Evolutionary conservation across 2,329 filamentous ascomycete genomes (phyloP).

Genomic region (Aspergillus thermomutatus): DNA sequence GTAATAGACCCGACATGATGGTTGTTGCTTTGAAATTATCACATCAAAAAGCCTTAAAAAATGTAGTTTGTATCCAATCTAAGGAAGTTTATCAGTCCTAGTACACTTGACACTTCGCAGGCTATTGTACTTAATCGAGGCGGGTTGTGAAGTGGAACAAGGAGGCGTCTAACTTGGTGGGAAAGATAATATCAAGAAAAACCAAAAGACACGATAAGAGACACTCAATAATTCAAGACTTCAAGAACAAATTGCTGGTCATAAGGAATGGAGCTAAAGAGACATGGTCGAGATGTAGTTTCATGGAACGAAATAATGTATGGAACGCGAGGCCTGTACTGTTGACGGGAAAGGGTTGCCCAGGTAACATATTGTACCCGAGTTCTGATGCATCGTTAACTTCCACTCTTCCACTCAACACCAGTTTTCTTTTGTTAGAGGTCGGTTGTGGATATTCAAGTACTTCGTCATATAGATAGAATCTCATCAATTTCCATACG

Average conservation of each 20-base stretch:
- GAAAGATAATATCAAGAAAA: background rate
- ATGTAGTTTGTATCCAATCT: background rate
- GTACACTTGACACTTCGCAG: background rate
- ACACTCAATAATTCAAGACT: background rate
- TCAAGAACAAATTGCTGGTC: background rate
- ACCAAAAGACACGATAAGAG: background rate
- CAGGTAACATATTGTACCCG: background rate
- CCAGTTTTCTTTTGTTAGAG: background rate
- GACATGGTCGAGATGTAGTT: background rate
- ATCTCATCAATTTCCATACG: background rate
- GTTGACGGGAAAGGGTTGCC: background rate
- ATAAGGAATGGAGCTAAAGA: background rate
- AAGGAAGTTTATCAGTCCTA: background rate
- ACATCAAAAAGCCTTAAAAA: background rate
- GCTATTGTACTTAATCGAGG: background rate
- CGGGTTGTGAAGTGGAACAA: background rate
- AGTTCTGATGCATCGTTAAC: background rate
- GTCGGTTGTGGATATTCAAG: background rate
- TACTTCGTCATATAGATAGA: background rate
- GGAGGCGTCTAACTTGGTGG: background rate
- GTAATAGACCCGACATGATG: constrained; percentile 24
- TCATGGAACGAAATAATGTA: background rate
- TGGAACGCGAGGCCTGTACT: background rate
- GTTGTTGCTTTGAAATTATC: background rate
- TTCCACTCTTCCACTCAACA: too few species aligned